These are phyloP conservation scores for Herpetospermum pedunculosum DNA, from an alignment of 306 rosid species.

Conservation along the genomic window DNA sequence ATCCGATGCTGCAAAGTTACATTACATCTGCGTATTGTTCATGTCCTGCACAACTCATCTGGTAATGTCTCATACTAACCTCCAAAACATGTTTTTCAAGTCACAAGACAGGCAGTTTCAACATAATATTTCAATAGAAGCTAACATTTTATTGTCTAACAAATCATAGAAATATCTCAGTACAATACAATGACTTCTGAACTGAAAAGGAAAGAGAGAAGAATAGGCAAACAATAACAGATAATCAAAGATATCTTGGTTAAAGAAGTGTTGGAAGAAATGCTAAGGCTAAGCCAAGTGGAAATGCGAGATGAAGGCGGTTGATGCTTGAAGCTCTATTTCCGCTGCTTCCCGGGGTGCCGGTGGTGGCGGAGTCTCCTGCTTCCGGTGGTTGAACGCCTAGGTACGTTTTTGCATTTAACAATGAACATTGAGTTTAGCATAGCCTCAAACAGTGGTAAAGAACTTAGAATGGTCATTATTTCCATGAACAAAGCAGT, in stretches of 20 bases:
- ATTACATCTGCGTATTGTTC: background rate
- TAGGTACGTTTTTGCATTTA: background rate
- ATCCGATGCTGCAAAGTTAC: background rate
- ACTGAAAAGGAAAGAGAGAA: background rate
- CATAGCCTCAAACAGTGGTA: background rate
- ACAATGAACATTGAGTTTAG: background rate
- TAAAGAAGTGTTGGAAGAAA: conserved; percentile 15
- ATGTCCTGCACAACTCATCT: background rate
- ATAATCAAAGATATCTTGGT: background rate
- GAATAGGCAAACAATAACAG: background rate
- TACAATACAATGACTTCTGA: background rate
- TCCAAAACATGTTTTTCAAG: background rate
- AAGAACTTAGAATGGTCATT: background rate
- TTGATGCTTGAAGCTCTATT: conserved; percentile 11
- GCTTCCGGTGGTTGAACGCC: conserved; percentile 1
- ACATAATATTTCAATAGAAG: background rate
- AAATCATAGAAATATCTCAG: conserved; percentile 4
- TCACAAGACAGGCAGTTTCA: background rate
- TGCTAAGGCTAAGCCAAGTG: conserved; percentile 16
- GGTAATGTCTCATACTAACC: background rate
- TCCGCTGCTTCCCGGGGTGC: background rate
- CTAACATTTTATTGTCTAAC: background rate
- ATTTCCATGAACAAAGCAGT: background rate
- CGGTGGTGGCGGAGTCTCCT: background rate
- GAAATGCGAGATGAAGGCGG: conserved; percentile 4